A percentile compares a stretch with the other conserved stretches of the same genome.
phyloP scores from a whole-genome alignment of 768 basidiomycete genomes.

The Rhodotorula babjevae region DNA sequence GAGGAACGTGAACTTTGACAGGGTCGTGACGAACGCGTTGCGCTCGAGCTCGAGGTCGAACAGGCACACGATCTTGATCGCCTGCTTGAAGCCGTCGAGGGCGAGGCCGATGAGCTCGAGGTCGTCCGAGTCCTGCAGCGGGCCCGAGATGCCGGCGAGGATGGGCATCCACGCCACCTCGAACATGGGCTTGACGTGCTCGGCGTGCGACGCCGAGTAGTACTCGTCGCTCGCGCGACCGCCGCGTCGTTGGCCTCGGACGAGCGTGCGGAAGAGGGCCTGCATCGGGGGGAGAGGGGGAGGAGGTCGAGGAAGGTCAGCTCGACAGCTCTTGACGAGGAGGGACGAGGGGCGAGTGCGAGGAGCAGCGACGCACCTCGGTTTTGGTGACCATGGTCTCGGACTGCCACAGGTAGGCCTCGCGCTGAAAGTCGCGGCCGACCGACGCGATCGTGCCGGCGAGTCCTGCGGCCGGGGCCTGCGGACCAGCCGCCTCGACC shows the following conservation, averaged over 20 bases:
- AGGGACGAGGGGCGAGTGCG: background rate
- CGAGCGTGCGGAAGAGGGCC: conserved; percentile 88
- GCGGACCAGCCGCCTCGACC: conserved; percentile 54
- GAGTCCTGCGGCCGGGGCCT: conserved; percentile 59
- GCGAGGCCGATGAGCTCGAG: conserved; percentile 85
- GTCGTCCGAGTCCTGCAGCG: conserved; percentile 91
- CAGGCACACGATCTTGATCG: conserved; percentile 93
- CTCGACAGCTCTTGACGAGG: background rate
- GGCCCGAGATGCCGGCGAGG: conserved; percentile 87
- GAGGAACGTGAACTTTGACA: conserved; percentile 93
- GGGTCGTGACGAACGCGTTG: conserved; percentile 96
- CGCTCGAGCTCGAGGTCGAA: conserved; percentile 95
- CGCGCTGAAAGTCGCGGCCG: conserved; percentile 88
- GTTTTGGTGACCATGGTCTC: conserved; percentile 96
- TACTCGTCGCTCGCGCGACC: conserved; percentile 62
- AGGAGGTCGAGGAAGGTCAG: background rate
- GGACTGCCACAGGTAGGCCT: conserved; percentile 90
- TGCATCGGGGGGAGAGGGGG: conserved; percentile 46
- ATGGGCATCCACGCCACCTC: conserved; percentile 99
- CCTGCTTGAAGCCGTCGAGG: conserved; percentile 90
- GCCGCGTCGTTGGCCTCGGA: conserved; percentile 75
- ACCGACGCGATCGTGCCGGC: conserved; percentile 79
- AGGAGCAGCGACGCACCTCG: conserved; percentile 57
- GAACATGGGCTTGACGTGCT: conserved; percentile 97
- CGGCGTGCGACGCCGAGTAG: conserved; percentile 91